Conservation (phyloP, 176 grass and related monocot species). For the Avena sativa region DNA sequence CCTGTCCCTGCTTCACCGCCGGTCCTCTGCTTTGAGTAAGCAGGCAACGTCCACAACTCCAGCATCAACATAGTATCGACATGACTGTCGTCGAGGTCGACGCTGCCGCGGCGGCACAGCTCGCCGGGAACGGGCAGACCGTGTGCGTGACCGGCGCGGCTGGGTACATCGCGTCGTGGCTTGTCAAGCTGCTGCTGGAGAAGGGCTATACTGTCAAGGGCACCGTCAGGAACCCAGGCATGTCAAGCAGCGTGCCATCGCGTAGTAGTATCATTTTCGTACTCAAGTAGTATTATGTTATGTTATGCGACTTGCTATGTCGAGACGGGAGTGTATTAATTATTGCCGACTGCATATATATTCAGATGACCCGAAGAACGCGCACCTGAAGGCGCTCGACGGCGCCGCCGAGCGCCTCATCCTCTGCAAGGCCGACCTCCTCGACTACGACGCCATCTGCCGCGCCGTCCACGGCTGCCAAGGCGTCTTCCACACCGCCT, state of each 20-base stretch:
- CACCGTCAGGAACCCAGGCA: conserved; percentile 93
- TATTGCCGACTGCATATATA: neutral
- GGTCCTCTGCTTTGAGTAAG: neutral
- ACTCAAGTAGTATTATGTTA: neutral
- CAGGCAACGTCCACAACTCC: neutral
- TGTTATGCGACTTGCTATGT: neutral
- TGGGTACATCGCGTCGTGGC: conserved; percentile 89
- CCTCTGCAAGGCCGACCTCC: conserved; percentile 93
- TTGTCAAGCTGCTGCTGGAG: conserved; percentile 86
- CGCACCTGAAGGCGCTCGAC: conserved; percentile 74
- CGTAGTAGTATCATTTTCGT: neutral
- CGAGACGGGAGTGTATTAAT: neutral
- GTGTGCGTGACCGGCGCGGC: conserved; percentile 94
- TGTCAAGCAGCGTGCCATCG: neutral
- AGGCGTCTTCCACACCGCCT: conserved; percentile 95
- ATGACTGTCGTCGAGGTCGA: conserved; percentile 49
- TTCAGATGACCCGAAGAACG: conserved; percentile 89
- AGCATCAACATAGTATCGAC: neutral
- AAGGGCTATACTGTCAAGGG: conserved; percentile 90
- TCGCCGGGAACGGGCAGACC: conserved; percentile 46
- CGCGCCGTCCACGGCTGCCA: conserved; percentile 79
- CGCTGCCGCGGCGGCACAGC: neutral
- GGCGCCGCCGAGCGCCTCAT: conserved; percentile 79
- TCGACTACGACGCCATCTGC: conserved; percentile 81
- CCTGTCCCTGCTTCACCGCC: conserved; percentile 20